Conservation (phyloP, 176 grass and related monocot species). For the Avena eriantha region DNA sequence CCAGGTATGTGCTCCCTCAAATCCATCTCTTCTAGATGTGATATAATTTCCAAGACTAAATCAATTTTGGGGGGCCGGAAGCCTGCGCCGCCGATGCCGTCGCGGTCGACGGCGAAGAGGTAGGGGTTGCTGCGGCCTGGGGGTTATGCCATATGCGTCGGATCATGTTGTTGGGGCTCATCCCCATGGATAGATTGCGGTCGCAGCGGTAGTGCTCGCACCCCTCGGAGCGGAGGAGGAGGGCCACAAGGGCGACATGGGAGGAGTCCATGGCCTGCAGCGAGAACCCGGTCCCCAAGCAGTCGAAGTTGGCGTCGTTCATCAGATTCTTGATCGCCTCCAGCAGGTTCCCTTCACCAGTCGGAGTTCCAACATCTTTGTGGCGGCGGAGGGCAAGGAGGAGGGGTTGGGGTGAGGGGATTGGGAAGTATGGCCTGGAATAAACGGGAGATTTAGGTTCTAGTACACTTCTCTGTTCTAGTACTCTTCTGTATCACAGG, state of each 20-base stretch:
- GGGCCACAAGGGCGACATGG: slow-evolving; percentile 89
- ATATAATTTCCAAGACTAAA: too few species aligned
- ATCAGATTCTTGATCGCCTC: slow-evolving; percentile 88
- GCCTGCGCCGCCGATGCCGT: too few species aligned
- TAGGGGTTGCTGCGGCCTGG: too few species aligned
- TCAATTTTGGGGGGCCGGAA: too few species aligned
- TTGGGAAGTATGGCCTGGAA: background rate
- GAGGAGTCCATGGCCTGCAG: slow-evolving; percentile 99
- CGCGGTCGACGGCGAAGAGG: too few species aligned
- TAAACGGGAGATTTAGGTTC: too few species aligned
- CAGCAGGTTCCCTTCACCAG: slow-evolving; percentile 90
- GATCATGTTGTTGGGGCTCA: slow-evolving; percentile 95
- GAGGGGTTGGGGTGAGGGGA: background rate
- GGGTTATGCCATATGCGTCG: slow-evolving; percentile 36
- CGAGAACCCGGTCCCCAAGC: slow-evolving; percentile 87
- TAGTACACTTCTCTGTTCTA: too few species aligned
- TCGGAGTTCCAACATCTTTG: slow-evolving; percentile 79
- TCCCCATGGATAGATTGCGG: slow-evolving; percentile 97
- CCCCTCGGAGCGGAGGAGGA: slow-evolving; percentile 86
- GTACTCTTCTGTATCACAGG: too few species aligned
- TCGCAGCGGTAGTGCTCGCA: slow-evolving; percentile 99
- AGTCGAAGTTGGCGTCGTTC: slow-evolving; percentile 97
- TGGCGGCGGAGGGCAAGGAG: background rate
- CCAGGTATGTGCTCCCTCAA: too few species aligned
- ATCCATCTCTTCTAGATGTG: too few species aligned